A percentile compares a stretch with the other conserved stretches of the same genome.
phyloP scores from a whole-genome alignment of 768 basidiomycete species.

The Boletus vermiculosoides region DNA sequence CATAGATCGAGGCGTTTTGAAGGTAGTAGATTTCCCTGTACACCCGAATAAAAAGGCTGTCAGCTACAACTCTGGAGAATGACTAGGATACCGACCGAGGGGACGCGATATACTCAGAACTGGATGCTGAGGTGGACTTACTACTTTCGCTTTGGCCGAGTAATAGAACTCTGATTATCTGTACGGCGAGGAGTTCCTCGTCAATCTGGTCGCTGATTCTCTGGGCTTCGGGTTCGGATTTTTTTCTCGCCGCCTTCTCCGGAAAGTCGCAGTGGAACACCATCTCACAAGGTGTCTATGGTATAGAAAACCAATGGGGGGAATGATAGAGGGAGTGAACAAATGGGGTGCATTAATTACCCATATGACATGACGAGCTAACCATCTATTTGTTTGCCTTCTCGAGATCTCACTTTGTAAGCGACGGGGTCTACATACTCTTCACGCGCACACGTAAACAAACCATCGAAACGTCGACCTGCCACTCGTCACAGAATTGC shows the following conservation, averaged over 20 bases:
- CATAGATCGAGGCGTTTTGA: slow-evolving; percentile 37
- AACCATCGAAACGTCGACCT: no score
- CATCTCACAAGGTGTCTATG: slow-evolving; percentile 7
- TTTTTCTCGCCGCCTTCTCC: slow-evolving; percentile 44
- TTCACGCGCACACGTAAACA: no score
- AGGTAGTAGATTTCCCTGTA: slow-evolving; percentile 66
- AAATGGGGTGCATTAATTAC: no score
- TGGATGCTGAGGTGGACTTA: neutral
- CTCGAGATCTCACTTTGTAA: no score
- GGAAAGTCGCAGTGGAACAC: slow-evolving; percentile 33
- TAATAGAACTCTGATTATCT: no score
- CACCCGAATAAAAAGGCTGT: neutral
- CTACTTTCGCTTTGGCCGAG: no score
- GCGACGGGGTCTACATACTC: no score
- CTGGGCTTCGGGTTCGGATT: slow-evolving; percentile 55
- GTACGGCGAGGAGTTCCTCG: slow-evolving; percentile 33
- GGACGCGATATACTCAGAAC: neutral
- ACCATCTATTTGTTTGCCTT: no score
- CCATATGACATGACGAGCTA: no score
- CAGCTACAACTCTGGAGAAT: neutral
- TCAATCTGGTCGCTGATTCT: slow-evolving; percentile 62
- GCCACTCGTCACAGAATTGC: neutral
- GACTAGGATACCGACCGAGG: neutral
- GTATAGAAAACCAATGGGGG: neutral
- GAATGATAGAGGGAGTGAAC: neutral